Base-by-base conservation (phyloP, 352 stramenopile genomes). In the Phytophthora europaea region DNA sequence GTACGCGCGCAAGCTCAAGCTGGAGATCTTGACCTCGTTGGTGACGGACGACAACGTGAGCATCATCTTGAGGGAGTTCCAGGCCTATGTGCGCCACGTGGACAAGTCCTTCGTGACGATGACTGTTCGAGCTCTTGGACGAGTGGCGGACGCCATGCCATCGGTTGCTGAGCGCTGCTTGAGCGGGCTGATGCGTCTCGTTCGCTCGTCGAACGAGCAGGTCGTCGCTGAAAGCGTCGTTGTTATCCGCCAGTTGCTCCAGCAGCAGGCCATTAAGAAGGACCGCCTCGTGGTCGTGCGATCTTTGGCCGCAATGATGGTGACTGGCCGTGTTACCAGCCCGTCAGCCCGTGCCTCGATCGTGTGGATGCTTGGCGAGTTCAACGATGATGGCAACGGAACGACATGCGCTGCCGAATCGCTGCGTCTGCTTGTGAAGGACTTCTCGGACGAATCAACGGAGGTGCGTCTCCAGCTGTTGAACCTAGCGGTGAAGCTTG, bases 1-100 rank as follows among this genome's bases (percentile, higher is more conserved):
- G 0, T 99, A 99, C 74, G 97, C 97, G 13, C 89, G 97, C 33
- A 94, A 98, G 58, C 91, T 99, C 58, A 99, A 99, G 87, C 89
- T 99, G 10, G 97, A 99, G 79, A 99, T 99, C 62, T 78, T 99
- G 60, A 97, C 94, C 15, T 87, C 91, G 3, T 67, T 99, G 10
- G 94, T 97, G 20, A 97, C 97, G 43, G 82, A 96, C 36, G 91
- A 96, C 57, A 98, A 98, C 20, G 96, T 99, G 57, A 90, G 93
- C 61, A 88, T 94, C 40, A 97, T 99, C 16, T 85, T 99, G 54
- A 85, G 95, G 9, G 98, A 99, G 81, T 94, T 99, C 58, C 86
- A 98, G 72, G 97, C 92, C 1, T 99, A 99, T 73, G 94, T 99
- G 52, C 92, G 94, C 26, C 95, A 99, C 72, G 89, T 94, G 22